Base-by-base conservation (phyloP, 2,329 filamentous ascomycete genomes). In the Pyricularia sp. region DNA sequence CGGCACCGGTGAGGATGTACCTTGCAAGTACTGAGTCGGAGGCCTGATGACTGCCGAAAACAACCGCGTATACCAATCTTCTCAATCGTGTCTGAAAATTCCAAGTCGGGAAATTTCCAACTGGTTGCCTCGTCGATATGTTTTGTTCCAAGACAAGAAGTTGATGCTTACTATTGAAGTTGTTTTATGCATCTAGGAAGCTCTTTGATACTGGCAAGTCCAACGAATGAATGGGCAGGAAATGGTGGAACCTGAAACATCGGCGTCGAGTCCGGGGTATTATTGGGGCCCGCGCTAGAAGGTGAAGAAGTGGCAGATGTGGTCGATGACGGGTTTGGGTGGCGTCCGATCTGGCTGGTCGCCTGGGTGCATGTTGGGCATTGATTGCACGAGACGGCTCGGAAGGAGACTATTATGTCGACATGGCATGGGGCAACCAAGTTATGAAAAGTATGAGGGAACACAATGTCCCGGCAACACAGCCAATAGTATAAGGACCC, bases 21-120 rank as follows among this genome's bases (percentile, higher is more conserved):
- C 26, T 5, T n/a, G n/a, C n/a, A n/a, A n/a, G n/a, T 30, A 33
- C 17, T 59, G n/a, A 59, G 33, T 12, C 26, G 20, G 58, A 4
- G 28, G 4, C 28, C 14, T 30, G 69, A 68, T 70, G 72, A 68
- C 78, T 84, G 84, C 76, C 83, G 85, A 82, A 78, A 82, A 83
- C 79, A 81, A 83, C 84, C 85, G 77, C 76, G 74, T 73, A 73
- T 72, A 70, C 73, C 70, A 77, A 79, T 79, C 78, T 79, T 79
- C 78, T 79, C 78, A 78, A 75, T 66, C 23, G 65, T 68, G 23
- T 72, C 73, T 75, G 72, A 73, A 68, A 61, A 25, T 26, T 26
- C 14, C 3, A 17, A 36, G n/a, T 26, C 9, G 3, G 25, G 23
- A 61, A 23, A 6, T 61, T 10, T 26, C 58, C 25, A 26, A 26